phyloP scores from a whole-genome alignment of 495 filamentous ascomycete species.

The Aspergillus taichungensis region DNA sequence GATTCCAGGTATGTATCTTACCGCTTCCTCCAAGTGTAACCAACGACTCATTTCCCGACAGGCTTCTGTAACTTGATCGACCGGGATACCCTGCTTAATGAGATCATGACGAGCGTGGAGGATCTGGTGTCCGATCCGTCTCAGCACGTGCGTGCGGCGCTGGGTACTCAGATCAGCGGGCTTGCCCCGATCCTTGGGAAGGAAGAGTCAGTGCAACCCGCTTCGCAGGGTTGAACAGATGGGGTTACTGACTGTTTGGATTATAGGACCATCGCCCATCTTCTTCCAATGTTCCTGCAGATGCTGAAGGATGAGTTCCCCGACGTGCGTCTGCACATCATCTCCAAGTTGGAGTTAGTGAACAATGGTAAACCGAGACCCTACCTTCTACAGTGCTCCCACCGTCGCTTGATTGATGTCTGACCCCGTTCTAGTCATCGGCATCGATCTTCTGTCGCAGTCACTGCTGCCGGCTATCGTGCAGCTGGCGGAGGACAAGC shows the following conservation, averaged over 20 bases:
- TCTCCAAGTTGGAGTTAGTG: slow-evolving; percentile 94
- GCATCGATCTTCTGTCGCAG: slow-evolving; percentile 92
- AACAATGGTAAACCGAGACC: slow-evolving; percentile 65
- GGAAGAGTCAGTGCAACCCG: slow-evolving; percentile 65
- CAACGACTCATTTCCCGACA: slow-evolving; percentile 24
- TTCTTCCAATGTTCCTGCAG: slow-evolving; percentile 96
- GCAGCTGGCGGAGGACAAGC: slow-evolving; percentile 95
- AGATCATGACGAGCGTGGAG: slow-evolving; percentile 95
- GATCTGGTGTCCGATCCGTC: slow-evolving; percentile 92
- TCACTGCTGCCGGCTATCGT: slow-evolving; percentile 97
- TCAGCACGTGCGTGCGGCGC: slow-evolving; percentile 90
- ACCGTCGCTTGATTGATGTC: background rate
- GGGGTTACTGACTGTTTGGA: slow-evolving; percentile 10
- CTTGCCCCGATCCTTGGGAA: slow-evolving; percentile 95
- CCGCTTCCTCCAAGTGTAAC: background rate
- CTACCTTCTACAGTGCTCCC: no score
- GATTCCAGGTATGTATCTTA: slow-evolving; percentile 62
- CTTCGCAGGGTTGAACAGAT: background rate
- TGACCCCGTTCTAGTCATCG: slow-evolving; percentile 59
- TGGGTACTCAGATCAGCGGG: slow-evolving; percentile 95
- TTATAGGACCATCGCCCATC: slow-evolving; percentile 80
- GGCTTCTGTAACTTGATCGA: slow-evolving; percentile 90
- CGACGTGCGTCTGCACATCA: slow-evolving; percentile 95
- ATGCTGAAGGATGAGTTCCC: slow-evolving; percentile 99
- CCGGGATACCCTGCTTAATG: slow-evolving; percentile 77